Percentiles rank a stretch among this genome's conserved stretches.
These are phyloP conservation scores for Pseudotulostoma volvatum DNA, from an alignment of 495 filamentous ascomycete species.

Conservation along the genomic window DNA sequence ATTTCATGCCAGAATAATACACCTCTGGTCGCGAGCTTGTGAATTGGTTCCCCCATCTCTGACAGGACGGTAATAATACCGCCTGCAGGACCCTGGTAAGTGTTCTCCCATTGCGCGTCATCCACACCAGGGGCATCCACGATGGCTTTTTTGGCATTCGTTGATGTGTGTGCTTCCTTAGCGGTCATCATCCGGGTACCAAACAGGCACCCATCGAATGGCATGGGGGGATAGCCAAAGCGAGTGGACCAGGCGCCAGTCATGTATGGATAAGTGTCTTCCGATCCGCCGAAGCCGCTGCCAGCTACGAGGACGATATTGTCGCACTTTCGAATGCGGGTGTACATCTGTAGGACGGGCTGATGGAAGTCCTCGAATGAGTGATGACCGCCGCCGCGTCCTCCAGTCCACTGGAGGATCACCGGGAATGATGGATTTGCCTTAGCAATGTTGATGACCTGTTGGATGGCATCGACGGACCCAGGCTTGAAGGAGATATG, in stretches of 20 bases:
- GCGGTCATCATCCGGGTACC: conserved; percentile 35
- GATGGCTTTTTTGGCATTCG: conserved; percentile 16
- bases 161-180: conserved; percentile 23
- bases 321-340: conserved; percentile 24
- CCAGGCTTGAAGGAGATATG: conserved; percentile 37
- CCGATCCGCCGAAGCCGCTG: conserved; percentile 31
- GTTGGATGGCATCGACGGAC: conserved; percentile 26
- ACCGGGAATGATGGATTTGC: conserved; percentile 30
- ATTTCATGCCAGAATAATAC: conserved; percentile 23
- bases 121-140: conserved; percentile 15
- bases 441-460: conserved; percentile 32
- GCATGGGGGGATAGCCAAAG: conserved; percentile 28
- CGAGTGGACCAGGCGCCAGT: conserved; percentile 27
- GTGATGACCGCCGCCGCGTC: conserved; percentile 35
- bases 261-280: conserved; percentile 33
- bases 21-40: conserved; percentile 25
- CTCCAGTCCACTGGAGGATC: conserved; percentile 36
- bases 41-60: conserved; percentile 29
- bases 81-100: conserved; percentile 12
- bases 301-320: conserved; percentile 36
- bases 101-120: conserved; percentile 16
- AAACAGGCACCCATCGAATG: conserved; percentile 32
- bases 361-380: conserved; percentile 36
- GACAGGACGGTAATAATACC: conserved; percentile 25
- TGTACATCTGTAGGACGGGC: conserved; percentile 29